These are phyloP conservation scores for Paecilomyces variotii DNA, from an alignment of 2,329 filamentous ascomycete species.

Conservation along the genomic window DNA sequence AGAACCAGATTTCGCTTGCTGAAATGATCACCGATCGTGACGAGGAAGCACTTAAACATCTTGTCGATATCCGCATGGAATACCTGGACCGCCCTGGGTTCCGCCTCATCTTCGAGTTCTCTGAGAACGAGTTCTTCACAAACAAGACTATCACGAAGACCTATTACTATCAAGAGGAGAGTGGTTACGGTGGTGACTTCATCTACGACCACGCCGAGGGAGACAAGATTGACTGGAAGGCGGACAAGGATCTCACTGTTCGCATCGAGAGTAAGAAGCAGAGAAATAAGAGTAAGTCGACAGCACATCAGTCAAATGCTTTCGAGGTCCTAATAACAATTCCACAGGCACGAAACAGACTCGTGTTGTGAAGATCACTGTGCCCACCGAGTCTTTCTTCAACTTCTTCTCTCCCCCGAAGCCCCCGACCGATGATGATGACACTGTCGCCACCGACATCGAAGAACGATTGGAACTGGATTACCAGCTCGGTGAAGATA, in stretches of 20 bases:
- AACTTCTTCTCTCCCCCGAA: conserved; percentile 98
- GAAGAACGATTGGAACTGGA: conserved; percentile 97
- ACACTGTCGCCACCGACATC: conserved; percentile 74
- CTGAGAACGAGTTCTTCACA: conserved; percentile 90
- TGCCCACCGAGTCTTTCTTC: conserved; percentile 97
- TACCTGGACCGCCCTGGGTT: conserved; percentile 98
- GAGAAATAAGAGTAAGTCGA: conserved; percentile 86
- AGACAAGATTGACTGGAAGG: conserved; percentile 96
- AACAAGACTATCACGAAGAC: conserved; percentile 98
- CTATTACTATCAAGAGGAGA: conserved; percentile 98
- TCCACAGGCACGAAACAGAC: conserved; percentile 91
- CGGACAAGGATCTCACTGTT: conserved; percentile 85
- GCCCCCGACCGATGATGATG: conserved; percentile 63
- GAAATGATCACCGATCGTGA: conserved; percentile 99
- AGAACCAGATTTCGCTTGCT: conserved; percentile 93
- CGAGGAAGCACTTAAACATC: conserved; percentile 81
- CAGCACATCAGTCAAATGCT: not conserved
- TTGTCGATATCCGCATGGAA: conserved; percentile 95
- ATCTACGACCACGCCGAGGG: conserved; percentile 99
- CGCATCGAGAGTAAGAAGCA: conserved; percentile 99
- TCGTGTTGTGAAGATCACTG: conserved; percentile 96
- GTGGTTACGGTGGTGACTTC: conserved; percentile 96
- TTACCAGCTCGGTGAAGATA: conserved; percentile 97
- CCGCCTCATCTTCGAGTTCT: conserved; percentile 95
- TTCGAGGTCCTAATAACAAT: not conserved